phyloP scores from a whole-genome alignment of 2,329 filamentous ascomycete species.

The Aspergillus aculeatus region DNA sequence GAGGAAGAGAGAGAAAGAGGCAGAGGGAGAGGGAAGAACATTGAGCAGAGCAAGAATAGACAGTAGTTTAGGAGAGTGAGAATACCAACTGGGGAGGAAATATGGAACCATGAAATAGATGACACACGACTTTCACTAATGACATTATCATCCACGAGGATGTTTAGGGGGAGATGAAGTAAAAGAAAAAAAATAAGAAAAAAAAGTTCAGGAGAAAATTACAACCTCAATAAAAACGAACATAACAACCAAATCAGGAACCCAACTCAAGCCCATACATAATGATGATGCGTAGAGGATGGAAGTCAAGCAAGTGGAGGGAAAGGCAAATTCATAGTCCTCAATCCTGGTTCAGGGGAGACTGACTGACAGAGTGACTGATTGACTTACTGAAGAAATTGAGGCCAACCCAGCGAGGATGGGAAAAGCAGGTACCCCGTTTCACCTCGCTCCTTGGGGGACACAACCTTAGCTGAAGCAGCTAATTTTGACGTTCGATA shows the following conservation, averaged over 20 bases:
- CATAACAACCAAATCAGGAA: background rate
- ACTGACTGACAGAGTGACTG: constrained; percentile 3
- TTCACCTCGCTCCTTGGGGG: constrained; percentile 12
- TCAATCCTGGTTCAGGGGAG: constrained; percentile 1
- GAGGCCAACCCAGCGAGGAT: constrained; percentile 14
- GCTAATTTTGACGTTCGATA: constrained; percentile 16
- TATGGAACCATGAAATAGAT: background rate
- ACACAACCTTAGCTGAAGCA: constrained; percentile 16
- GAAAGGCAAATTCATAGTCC: background rate
- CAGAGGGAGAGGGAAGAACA: background rate
- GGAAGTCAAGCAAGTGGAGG: background rate
- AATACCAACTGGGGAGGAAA: background rate
- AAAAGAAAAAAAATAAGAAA: background rate
- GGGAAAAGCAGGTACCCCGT: constrained; percentile 26
- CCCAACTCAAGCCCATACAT: background rate
- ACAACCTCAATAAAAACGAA: too few species aligned
- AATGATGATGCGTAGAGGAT: background rate
- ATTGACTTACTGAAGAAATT: constrained; percentile 15
- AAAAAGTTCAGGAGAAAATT: too few species aligned
- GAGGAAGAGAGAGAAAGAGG: background rate
- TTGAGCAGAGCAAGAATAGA: background rate
- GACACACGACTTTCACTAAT: background rate
- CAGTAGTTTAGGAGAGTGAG: background rate
- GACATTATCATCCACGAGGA: background rate
- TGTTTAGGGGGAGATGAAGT: background rate